A percentile compares a stretch with the other conserved stretches of the same genome.
phyloP scores from a whole-genome alignment of 2,329 filamentous ascomycete species.

The Aspergillus fumigatiaffinis region DNA sequence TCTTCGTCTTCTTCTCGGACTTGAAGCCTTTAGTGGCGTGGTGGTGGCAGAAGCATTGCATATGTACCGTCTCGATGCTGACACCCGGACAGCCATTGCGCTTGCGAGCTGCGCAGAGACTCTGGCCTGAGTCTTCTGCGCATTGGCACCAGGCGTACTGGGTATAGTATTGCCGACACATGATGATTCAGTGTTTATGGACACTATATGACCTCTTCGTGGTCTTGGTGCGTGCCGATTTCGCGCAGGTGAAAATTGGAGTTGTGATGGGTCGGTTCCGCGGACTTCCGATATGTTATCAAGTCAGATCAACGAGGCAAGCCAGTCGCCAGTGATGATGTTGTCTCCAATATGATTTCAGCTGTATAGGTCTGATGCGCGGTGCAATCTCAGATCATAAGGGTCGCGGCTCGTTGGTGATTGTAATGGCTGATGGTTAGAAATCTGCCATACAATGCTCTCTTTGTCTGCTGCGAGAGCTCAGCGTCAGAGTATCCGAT shows the following conservation, averaged over 20 bases:
- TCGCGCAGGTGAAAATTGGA: background rate
- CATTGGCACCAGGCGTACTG: conserved; percentile 39
- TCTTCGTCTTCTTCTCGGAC: conserved; percentile 28
- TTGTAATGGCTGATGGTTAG: background rate
- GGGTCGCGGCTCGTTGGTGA: background rate
- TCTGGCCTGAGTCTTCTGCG: conserved; percentile 32
- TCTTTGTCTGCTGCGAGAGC: background rate
- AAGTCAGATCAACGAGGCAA: background rate
- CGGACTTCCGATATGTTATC: background rate
- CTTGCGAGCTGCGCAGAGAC: conserved; percentile 24
- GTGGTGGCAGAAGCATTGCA: conserved; percentile 38
- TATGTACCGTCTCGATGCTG: conserved; percentile 33
- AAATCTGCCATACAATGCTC: background rate
- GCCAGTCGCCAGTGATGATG: background rate
- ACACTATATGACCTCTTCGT: background rate
- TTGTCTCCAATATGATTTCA: background rate
- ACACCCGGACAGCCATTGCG: conserved; percentile 28
- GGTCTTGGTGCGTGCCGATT: background rate
- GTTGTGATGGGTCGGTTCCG: background rate
- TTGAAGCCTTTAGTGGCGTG: conserved; percentile 32
- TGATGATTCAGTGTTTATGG: conserved; percentile 8
- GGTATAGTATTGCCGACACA: conserved; percentile 37
- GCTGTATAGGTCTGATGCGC: background rate
- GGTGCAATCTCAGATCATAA: background rate
- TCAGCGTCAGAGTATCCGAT: background rate